phyloP scores from a whole-genome alignment of 257 asterid species.

The Plantago elongata region DNA sequence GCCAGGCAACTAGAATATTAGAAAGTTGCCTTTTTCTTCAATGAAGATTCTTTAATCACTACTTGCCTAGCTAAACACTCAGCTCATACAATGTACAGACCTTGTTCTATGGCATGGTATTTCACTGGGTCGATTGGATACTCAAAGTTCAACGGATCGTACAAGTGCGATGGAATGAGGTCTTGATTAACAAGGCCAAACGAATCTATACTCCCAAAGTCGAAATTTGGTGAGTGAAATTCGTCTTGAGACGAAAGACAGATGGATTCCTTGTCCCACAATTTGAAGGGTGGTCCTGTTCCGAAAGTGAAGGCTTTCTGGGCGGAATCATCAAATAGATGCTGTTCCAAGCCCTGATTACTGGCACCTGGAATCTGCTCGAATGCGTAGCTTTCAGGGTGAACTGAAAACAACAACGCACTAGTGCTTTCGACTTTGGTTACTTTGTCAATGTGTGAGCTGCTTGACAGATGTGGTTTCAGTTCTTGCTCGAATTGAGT shows the following conservation, averaged over 20 bases:
- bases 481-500: slow-evolving; percentile 36
- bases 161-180: slow-evolving; percentile 36
- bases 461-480: slow-evolving; percentile 24
- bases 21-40: slow-evolving; percentile 24
- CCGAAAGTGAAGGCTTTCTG: slow-evolving; percentile 30
- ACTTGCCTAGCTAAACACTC: slow-evolving; percentile 4
- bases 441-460: slow-evolving; percentile 23
- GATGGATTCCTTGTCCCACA: slow-evolving; percentile 42
- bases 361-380: slow-evolving; percentile 29
- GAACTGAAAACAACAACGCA: slow-evolving; percentile 35
- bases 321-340: slow-evolving; percentile 28
- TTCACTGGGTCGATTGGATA: slow-evolving; percentile 46
- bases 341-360: slow-evolving; percentile 34
- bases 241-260: slow-evolving; percentile 34
- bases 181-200: slow-evolving; percentile 34
- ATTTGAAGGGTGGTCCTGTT: slow-evolving; percentile 30
- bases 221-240: slow-evolving; percentile 26
- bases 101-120: slow-evolving; percentile 64
- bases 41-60: slow-evolving; percentile 17
- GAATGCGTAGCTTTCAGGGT: slow-evolving; percentile 31
- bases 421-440: slow-evolving; percentile 27
- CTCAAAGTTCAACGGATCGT: slow-evolving; percentile 44
- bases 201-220: slow-evolving; percentile 27
- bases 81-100: slow-evolving; percentile 55
- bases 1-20: slow-evolving; percentile 27